Base-by-base conservation (phyloP, 371 early-diverging fungal species). In the Rhizopus stolonifer region DNA sequence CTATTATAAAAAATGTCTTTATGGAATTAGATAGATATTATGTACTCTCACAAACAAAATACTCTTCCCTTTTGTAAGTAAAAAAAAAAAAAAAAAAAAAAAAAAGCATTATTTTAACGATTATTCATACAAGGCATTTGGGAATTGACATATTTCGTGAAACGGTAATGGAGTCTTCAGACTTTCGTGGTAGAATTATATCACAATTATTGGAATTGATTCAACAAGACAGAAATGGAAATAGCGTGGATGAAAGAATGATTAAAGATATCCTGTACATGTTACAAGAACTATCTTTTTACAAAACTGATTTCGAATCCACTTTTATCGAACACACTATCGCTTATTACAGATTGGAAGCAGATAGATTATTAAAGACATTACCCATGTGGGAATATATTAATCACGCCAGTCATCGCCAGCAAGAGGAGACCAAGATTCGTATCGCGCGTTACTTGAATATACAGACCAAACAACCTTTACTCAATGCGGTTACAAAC, bases 21-120 rank as follows among this genome's bases (percentile, higher is more conserved):
- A 80, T 94, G 60, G 93, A 93, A 57, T 72, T 96, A 33, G 96
- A 96, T 70, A 86, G 96, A 40, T 88, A 91, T 3, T 94, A 90
- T 64, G 86, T 91, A 5, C 70, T 94, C 19, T 88, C 90, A 31
- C 82, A 83, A 0, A 67, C 87, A 13, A 76, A 81, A 8, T 64
- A 84, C 21, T 58, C 79, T 33, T 87, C 90, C 3, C 64, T 96
- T 23, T 89, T 93, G 85, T 76, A 72, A 49, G 58, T 39, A 5
- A 2, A 11, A 9, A 11, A 6, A 11, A 29, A 9, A 6, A 29
- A 29, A 29, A 29, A 0, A 29, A 11, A 29, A 1, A 0, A 11
- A 29, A n/a, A n/a, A 29, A 10, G 31, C 31, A 29, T 10, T 18
- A 38, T 18, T 17, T n/a, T 55, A n/a, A 23, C 17, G 15, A 15